These are phyloP conservation scores for Dichotomopilus funicola DNA, from an alignment of 2,329 filamentous ascomycete genomes.

Conservation along the genomic window DNA sequence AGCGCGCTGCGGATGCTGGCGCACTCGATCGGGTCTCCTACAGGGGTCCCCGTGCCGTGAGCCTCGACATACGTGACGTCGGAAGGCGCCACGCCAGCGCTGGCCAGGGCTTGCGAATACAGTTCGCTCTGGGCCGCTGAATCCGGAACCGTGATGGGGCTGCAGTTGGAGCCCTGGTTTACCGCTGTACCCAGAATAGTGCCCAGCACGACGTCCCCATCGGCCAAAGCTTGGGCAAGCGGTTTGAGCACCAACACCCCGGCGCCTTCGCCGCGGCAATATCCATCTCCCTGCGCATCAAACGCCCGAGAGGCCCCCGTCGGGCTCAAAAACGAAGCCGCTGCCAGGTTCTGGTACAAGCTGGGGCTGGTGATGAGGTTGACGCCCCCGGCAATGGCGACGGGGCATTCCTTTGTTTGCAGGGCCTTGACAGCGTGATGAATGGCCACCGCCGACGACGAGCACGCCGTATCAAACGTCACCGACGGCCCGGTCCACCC, in stretches of 20 bases:
- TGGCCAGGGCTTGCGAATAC: slow-evolving; percentile 1
- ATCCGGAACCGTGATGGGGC: slow-evolving; percentile 27
- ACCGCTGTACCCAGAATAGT: slow-evolving; percentile 22
- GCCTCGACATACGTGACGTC: slow-evolving; percentile 16
- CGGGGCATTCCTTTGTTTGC: slow-evolving; percentile 25
- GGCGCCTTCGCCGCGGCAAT: slow-evolving; percentile 19
- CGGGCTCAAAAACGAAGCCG: slow-evolving; percentile 30
- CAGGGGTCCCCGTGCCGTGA: slow-evolving; percentile 38
- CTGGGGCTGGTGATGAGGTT: slow-evolving; percentile 29
- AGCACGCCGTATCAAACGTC: slow-evolving; percentile 33
- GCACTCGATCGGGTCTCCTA: slow-evolving; percentile 38
- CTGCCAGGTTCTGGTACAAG: slow-evolving; percentile 24
- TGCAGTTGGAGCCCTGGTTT: slow-evolving; percentile 27
- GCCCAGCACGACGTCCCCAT: neutral
- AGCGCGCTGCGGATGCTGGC: slow-evolving; percentile 26
- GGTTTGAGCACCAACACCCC: slow-evolving; percentile 17
- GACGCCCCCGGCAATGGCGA: slow-evolving; percentile 28
- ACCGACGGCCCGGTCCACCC: slow-evolving; percentile 32
- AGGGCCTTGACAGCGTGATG: slow-evolving; percentile 28
- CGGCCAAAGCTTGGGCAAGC: slow-evolving; percentile 15
- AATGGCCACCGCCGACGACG: slow-evolving; percentile 31
- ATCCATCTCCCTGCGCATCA: slow-evolving; percentile 26
- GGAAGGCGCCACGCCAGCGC: neutral
- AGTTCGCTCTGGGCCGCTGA: slow-evolving; percentile 13
- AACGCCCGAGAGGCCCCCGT: slow-evolving; percentile 29